Evolutionary conservation across 1,139 yeast species (phyloP).

Genomic region (Lodderomyces jiufengensis): DNA sequence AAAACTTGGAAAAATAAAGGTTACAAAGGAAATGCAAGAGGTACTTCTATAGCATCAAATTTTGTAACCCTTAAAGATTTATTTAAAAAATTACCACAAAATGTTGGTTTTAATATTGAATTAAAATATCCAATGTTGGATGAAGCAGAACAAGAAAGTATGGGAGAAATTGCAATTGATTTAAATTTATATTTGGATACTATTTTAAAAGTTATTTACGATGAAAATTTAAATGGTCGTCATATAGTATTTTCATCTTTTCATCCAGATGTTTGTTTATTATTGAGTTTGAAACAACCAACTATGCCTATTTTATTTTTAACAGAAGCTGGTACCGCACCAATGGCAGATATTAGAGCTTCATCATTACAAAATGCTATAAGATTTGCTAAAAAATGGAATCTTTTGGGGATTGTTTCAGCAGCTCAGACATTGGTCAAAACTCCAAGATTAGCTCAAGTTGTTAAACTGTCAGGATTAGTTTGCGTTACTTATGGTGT

Average conservation of each 20-base stretch:
- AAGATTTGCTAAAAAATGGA: conserved; percentile 89
- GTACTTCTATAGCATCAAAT: conserved; percentile 84
- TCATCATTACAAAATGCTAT: conserved; percentile 87
- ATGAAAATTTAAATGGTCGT: conserved; percentile 67
- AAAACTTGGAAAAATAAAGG: conserved; percentile 84
- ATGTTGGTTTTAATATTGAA: conserved; percentile 92
- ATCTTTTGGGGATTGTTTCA: conserved; percentile 85
- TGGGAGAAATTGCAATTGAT: conserved; percentile 83
- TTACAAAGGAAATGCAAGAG: conserved; percentile 88
- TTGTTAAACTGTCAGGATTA: conserved; percentile 83
- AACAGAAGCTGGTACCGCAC: conserved; percentile 81
- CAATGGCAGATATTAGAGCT: conserved; percentile 88
- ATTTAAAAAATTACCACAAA: conserved; percentile 73
- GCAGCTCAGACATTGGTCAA: conserved; percentile 81
- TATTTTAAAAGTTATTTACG: conserved; percentile 75
- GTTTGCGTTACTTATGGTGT: conserved; percentile 94
- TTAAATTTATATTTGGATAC: conserved; percentile 86
- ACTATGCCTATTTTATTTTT: conserved; percentile 84
- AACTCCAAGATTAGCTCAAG: conserved; percentile 86
- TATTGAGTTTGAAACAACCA: conserved; percentile 89
- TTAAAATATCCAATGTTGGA: conserved; percentile 94
- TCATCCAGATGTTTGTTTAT: conserved; percentile 88
- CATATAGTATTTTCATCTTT: conserved; percentile 90
- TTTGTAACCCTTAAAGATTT: conserved; percentile 87
- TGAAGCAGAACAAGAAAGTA: conserved; percentile 84